Evolutionary conservation across 805 yeast genomes (phyloP), one percentile per base, ranked within the genome.

Genomic region (Yamadazyma paraphyllophila): DNA sequence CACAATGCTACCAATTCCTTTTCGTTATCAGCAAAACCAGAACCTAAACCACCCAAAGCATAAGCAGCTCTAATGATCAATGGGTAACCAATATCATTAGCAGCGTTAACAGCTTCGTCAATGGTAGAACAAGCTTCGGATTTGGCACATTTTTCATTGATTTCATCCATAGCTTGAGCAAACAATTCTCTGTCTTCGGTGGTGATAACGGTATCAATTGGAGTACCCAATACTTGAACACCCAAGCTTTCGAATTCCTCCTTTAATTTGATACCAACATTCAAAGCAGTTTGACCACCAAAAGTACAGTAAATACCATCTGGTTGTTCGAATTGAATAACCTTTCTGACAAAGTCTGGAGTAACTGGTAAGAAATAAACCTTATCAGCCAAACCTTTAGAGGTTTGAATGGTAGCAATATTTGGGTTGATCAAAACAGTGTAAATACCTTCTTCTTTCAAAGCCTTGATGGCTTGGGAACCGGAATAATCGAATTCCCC

Each of bases 401-500:
- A 88, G 29, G 98, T 91, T 73, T 91, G 98, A 67, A 90, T 91
- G 11, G 98, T 91, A 36, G 98, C 98, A 56, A 91, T 91, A 66
- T 91, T 91, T 50, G 98, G 98, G 67, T 91, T 91, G 63, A 91
- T 88, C 63, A 91, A 77, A 53, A 91, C 86, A 6, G 96, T 91
- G 77, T 92, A 89, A 54, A 92, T 94, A 51, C 97, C 97, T 72
- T 91, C 95, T 71, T 91, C 98, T 62, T 80, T 87, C 61, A 91
- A 73, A 10, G 98, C 98, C 69, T 91, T 91, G 67, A 91, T 92
- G 42, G 98, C 98, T 72, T 91, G 98, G 17, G 97, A 91, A 47
- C 98, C 96, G 45, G 96, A 85, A 67, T 92, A 92, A 69, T 92
- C 98, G 60, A 92, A 92, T 71, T 92, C 98, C 60, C 98, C 98